Evolutionary conservation across 176 grass and related monocot species (phyloP), one percentile per base, ranked within the genome.

Genomic region (Tillandsia fasciculata): DNA sequence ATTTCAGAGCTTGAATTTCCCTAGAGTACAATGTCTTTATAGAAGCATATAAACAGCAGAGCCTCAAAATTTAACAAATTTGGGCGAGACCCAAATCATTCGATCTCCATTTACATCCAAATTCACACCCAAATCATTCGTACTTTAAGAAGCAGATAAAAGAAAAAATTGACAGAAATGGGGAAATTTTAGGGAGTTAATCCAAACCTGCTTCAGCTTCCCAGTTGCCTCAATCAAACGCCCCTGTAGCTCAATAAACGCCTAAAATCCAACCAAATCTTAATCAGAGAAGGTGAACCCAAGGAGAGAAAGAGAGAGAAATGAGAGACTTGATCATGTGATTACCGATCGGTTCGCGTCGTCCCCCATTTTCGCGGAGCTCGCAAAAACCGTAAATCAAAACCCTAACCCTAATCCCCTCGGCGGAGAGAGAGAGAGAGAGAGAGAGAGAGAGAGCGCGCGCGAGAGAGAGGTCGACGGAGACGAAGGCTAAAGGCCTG

Each of bases 241-340:
- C 27, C 73, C 68, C 84, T 96, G 92, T 53, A 96, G 78, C 83
- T 96, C 92, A 66, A 91, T 6, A 80, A 96, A 96, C 48, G 92
- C 92, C 92, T 96, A 61, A 68, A 63, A 66, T 42, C 5, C 5
- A 66, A 68, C 11, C 14, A 15, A 17, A 11, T 20, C 50, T 26
- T 26, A 26, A 6, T 26, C 11, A 27, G 50, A 49, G 22, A 49
- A 26, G 42, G 3, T 20, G 28, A 47, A 53, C 18, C 5, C 14
- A 50, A 48, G 49, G 9, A 75, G 47, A 48, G 48, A 3, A 75
- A 17, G 15, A 52, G 13, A 22, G 52, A 54, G 10, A 48, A 8
- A 28, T n/a, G 24, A 13, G 63, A 23, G 47, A 70, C 10, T 11
- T 50, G 20, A 15, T n/a, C 29, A n/a, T 6, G 54, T 50, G 33